Percentiles rank a stretch among this genome's conserved stretches.
Evolutionary conservation across 768 basidiomycete genomes (phyloP).

Genomic region (Macrolepiota albuminosa): DNA sequence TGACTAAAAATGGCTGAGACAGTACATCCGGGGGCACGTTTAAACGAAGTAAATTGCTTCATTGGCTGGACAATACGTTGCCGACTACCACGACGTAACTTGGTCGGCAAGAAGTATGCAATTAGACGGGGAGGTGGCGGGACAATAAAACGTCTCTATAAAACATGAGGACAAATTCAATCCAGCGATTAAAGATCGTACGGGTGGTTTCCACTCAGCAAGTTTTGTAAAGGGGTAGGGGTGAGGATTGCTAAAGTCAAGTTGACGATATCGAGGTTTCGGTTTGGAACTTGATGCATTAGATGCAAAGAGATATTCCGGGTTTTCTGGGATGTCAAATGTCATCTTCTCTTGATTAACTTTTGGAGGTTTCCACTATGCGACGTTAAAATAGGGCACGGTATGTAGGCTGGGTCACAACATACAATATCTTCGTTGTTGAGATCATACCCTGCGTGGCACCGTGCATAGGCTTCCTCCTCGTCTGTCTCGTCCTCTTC

Average conservation of each 20-base stretch:
- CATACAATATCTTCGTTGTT: constrained; percentile 20
- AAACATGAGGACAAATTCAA: background rate
- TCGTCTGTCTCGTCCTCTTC: constrained; percentile 10
- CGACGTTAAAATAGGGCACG: background rate
- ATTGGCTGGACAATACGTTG: constrained; percentile 11
- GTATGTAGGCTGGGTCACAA: background rate
- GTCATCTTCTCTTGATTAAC: constrained; percentile 11
- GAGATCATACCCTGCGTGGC: constrained; percentile 21
- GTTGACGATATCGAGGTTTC: background rate
- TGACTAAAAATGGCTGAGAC: background rate
- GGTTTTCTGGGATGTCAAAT: constrained; percentile 6
- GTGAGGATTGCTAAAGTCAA: constrained; percentile 9
- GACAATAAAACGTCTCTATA: background rate
- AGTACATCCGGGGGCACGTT: constrained; percentile 40
- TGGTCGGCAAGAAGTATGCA: constrained; percentile 1
- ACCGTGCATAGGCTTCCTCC: constrained; percentile 10
- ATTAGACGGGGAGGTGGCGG: constrained; percentile 1
- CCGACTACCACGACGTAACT: constrained; percentile 4
- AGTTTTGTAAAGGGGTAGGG: background rate
- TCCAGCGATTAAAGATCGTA: background rate
- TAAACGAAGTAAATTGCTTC: constrained; percentile 27
- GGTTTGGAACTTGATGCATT: constrained; percentile 2
- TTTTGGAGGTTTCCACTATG: constrained; percentile 16
- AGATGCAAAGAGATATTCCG: constrained; percentile 8
- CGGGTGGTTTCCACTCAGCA: constrained; percentile 13